Evolutionary conservation across 805 yeast species (phyloP).

Genomic region (Tetrapisispora arboricola): DNA sequence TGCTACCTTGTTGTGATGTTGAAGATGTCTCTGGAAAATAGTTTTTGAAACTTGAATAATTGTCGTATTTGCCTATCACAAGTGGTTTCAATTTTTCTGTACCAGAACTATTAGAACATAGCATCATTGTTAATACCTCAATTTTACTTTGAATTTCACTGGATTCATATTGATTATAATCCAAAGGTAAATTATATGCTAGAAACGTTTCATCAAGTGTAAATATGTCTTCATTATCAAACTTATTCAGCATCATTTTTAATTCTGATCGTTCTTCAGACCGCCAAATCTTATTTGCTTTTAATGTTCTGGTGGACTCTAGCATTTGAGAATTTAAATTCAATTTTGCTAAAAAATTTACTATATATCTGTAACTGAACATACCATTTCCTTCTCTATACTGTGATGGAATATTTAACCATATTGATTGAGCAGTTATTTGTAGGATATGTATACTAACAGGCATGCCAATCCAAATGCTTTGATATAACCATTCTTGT

Average conservation of each 20-base stretch:
- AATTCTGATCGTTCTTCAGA: constrained; percentile 45
- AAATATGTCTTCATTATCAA: constrained; percentile 43
- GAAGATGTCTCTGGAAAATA: constrained; percentile 18
- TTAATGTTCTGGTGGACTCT: constrained; percentile 33
- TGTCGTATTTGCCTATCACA: constrained; percentile 48
- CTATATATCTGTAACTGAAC: constrained; percentile 52
- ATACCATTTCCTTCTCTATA: constrained; percentile 54
- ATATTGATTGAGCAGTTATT: constrained; percentile 51
- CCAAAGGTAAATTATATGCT: constrained; percentile 51
- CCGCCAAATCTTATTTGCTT: constrained; percentile 47
- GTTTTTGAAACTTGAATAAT: constrained; percentile 33
- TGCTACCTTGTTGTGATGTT: neutral
- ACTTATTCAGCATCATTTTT: constrained; percentile 35
- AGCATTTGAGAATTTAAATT: constrained; percentile 41
- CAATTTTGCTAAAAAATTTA: constrained; percentile 37
- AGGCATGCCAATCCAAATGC: constrained; percentile 57
- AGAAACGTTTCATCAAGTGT: constrained; percentile 54
- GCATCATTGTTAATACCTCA: constrained; percentile 44
- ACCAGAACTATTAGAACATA: constrained; percentile 54
- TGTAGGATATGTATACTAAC: constrained; percentile 53
- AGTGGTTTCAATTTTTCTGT: constrained; percentile 51
- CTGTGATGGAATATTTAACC: constrained; percentile 44
- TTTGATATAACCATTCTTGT: constrained; percentile 61
- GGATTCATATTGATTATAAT: constrained; percentile 39
- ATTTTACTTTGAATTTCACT: constrained; percentile 29